These are phyloP conservation scores for Boletus austroedulis DNA, from an alignment of 1,284 basidiomycete species.

Conservation along the genomic window DNA sequence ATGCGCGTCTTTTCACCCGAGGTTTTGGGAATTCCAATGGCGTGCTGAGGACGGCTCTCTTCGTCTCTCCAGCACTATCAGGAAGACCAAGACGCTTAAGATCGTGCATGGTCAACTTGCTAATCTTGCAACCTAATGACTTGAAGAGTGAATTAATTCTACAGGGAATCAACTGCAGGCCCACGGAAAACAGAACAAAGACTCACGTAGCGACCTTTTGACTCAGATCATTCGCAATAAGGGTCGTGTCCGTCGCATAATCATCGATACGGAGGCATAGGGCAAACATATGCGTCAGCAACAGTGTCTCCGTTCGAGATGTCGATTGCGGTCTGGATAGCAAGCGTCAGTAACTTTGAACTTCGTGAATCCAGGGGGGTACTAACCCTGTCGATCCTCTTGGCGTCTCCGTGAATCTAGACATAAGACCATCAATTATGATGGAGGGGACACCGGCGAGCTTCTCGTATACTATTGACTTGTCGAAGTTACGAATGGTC, in stretches of 20 bases:
- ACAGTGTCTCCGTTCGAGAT: conserved; percentile 62
- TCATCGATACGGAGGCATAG: conserved; percentile 77
- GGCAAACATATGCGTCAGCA: conserved; percentile 77
- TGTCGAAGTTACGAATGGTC: conserved; percentile 44
- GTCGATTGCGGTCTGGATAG: conserved; percentile 63
- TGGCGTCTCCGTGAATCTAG: conserved; percentile 74
- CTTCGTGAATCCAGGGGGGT: not conserved
- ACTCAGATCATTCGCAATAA: conserved; percentile 71
- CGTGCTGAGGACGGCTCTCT: conserved; percentile 67
- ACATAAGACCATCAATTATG: conserved; percentile 72
- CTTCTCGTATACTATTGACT: conserved; percentile 52
- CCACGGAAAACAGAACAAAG: not conserved
- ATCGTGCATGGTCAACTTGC: conserved; percentile 57
- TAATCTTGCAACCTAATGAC: conserved; percentile 66
- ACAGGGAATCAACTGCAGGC: not conserved
- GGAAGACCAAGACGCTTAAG: conserved; percentile 65
- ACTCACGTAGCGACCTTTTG: conserved; percentile 63
- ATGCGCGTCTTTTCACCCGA: conserved; percentile 27
- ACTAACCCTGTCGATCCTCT: conserved; percentile 61
- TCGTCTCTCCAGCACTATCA: conserved; percentile 54
- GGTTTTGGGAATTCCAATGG: conserved; percentile 80
- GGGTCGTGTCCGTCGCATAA: conserved; percentile 65
- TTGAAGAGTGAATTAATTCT: conserved; percentile 55
- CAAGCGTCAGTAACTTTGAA: not conserved
- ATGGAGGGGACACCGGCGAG: conserved; percentile 58